These are phyloP conservation scores for Ascochyta rabiei DNA, from an alignment of 2,329 filamentous ascomycete species.

Conservation along the genomic window DNA sequence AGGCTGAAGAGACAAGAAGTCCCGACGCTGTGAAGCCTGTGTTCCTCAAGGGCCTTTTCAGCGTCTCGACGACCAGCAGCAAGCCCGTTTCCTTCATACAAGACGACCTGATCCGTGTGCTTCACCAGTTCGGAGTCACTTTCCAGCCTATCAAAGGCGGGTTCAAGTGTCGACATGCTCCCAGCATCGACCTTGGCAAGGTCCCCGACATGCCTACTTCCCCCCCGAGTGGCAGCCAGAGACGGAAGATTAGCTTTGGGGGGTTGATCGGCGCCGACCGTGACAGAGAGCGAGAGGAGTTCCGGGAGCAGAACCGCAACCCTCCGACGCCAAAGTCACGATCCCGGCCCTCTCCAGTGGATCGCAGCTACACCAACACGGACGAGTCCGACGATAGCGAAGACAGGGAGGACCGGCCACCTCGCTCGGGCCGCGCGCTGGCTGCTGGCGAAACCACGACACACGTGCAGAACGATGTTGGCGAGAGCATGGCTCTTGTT, in stretches of 20 bases:
- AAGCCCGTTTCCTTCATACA: conserved; percentile 87
- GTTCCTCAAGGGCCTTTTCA: conserved; percentile 94
- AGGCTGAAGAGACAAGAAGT: conserved; percentile 61
- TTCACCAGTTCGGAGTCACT: conserved; percentile 87
- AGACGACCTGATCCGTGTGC: conserved; percentile 85
- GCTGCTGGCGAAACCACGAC: conserved; percentile 87
- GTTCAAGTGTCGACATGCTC: conserved; percentile 85
- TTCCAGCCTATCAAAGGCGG: conserved; percentile 92
- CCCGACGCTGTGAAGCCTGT: conserved; percentile 90
- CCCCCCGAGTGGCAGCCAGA: conserved; percentile 58
- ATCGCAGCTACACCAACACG: conserved; percentile 83
- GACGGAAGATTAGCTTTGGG: conserved; percentile 83
- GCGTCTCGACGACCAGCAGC: conserved; percentile 93
- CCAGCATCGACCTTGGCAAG: conserved; percentile 85
- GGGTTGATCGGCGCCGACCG: conserved; percentile 62
- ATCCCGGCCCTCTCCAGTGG: conserved; percentile 57
- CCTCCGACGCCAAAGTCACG: conserved; percentile 57
- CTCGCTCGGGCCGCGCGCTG: conserved; percentile 31
- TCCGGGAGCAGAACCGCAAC: conserved; percentile 64
- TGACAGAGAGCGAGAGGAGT: conserved; percentile 74
- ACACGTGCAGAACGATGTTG: conserved; percentile 87
- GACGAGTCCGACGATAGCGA: conserved; percentile 80
- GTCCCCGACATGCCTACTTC: conserved; percentile 62
- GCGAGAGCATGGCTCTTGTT: conserved; percentile 79
- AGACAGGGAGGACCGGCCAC: conserved; percentile 55